These are phyloP conservation scores for Fagopyrum esculentum DNA, from an alignment of 148 eudicot genomes.

Conservation along the genomic window DNA sequence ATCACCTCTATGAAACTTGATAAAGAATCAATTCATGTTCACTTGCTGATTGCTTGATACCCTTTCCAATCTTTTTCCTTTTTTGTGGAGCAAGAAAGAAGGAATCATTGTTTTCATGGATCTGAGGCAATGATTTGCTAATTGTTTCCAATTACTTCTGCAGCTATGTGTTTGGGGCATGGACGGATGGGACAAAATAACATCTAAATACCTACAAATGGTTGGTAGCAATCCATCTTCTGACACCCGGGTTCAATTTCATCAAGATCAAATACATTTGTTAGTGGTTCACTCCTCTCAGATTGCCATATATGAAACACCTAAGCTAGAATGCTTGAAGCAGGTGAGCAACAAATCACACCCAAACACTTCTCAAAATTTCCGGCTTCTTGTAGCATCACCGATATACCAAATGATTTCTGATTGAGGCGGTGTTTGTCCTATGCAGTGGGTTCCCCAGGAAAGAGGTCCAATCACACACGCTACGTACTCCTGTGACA, in stretches of 20 bases:
- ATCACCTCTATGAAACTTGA: slow-evolving; percentile 1
- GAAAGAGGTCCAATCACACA: slow-evolving; percentile 26
- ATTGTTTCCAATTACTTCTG: slow-evolving; percentile 8
- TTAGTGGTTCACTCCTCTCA: slow-evolving; percentile 11
- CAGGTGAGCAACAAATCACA: slow-evolving; percentile 19
- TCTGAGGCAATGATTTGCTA: background rate
- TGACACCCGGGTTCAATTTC: slow-evolving; percentile 12
- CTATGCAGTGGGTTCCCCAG: slow-evolving; percentile 29
- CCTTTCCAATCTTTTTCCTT: background rate
- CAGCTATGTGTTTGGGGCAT: slow-evolving; percentile 37
- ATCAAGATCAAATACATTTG: slow-evolving; percentile 15
- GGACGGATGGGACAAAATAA: slow-evolving; percentile 35
- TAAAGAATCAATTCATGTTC: background rate
- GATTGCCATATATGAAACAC: slow-evolving; percentile 36
- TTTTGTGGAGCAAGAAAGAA: background rate
- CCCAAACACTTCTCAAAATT: background rate
- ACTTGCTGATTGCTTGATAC: background rate
- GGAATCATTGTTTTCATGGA: background rate
- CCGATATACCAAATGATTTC: background rate
- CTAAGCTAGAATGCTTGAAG: slow-evolving; percentile 24
- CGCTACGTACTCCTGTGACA: slow-evolving; percentile 35
- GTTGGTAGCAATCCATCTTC: slow-evolving; percentile 20
- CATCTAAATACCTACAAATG: slow-evolving; percentile 25
- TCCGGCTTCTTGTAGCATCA: background rate
- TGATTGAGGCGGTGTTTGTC: background rate